Evolutionary conservation across 495 filamentous ascomycete genomes (phyloP), one percentile per base, ranked within the genome.

Genomic region (Melanomma pulvis-pyrius): DNA sequence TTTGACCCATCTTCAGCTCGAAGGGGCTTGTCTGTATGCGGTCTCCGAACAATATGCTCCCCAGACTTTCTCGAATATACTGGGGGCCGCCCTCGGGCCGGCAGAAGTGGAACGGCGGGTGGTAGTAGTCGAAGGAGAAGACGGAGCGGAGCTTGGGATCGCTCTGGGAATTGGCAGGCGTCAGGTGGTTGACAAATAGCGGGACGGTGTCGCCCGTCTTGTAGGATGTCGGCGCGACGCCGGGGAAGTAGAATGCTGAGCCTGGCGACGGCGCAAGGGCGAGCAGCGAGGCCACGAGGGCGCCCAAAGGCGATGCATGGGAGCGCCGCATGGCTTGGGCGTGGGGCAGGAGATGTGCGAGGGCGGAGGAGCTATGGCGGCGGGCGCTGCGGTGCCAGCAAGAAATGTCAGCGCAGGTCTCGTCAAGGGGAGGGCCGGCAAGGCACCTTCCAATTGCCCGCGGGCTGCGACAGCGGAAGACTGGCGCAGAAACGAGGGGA

Each of bases 41-140:
- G 78, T 98, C 94, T 8, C 94, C 94, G 65, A 98, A 98, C 24
- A 98, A 74, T 70, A 98, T 98, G 78, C 93, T 97, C 5, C 94
- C 94, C 60, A 98, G 77, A 34, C 92, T 97, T 79, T 97, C 93
- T 34, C 89, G 86, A 1, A 93, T 85, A 77, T 87, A 81, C 71
- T 90, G 77, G 1, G 90, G 85, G 19, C 90, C 91, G 50, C 82
- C 86, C 66, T 88, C 80, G 0, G 93, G 94, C 47, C 80, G 79
- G 78, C 94, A 98, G 79, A 96, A 96, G 63, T 87, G 86, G 77
- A 98, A 96, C 1, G 82, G 82, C 21, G 85, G 84, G 70, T 93
- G 87, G 76, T 98, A 98, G 82, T 98, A 97, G 79, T 97, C 93
- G 79, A 89, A 97, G 6, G 93, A 88, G 70, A 97, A 84, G 51